Conservation (phyloP, 805 yeast species). For the Spencermartinsiella europaea region DNA sequence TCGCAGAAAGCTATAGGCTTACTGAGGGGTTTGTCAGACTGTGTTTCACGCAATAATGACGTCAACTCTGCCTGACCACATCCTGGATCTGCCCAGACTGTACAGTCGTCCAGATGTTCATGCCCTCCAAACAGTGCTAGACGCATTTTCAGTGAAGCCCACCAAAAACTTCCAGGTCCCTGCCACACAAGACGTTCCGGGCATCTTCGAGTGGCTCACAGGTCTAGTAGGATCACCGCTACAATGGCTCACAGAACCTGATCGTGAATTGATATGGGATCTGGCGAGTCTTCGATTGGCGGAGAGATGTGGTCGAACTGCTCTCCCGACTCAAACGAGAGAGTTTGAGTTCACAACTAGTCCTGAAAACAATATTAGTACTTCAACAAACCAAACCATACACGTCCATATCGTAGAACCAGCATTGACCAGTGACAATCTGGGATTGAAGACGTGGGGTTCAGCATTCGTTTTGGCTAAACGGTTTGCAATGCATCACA, state of each 20-base stretch:
- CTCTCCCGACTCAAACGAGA: conserved; percentile 67
- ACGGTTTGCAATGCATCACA: conserved; percentile 33
- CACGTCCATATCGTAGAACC: conserved; percentile 59
- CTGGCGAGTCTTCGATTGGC: conserved; percentile 63
- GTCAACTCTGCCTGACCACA: no score
- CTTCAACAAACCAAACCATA: background rate
- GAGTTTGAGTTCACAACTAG: conserved; percentile 40
- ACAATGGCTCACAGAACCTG: conserved; percentile 38
- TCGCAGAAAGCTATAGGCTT: no score
- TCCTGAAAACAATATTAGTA: conserved; percentile 16
- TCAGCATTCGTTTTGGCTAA: conserved; percentile 69
- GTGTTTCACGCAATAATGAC: no score
- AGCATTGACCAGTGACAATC: conserved; percentile 74
- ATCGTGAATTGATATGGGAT: conserved; percentile 39
- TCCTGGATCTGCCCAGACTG: conserved; percentile 29
- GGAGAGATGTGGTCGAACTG: conserved; percentile 80
- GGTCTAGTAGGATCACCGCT: conserved; percentile 32
- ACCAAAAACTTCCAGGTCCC: conserved; percentile 17
- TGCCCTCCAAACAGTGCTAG: conserved; percentile 16
- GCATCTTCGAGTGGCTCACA: conserved; percentile 31
- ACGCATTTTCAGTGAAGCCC: conserved; percentile 12
- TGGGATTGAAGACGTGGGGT: conserved; percentile 97
- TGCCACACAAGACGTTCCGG: conserved; percentile 18
- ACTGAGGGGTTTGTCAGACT: no score
- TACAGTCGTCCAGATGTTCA: conserved; percentile 16